Percentiles rank a stretch among this genome's conserved stretches.
Evolutionary conservation across 2,329 filamentous ascomycete species (phyloP).

Genomic region (Cercospora nicotianae): DNA sequence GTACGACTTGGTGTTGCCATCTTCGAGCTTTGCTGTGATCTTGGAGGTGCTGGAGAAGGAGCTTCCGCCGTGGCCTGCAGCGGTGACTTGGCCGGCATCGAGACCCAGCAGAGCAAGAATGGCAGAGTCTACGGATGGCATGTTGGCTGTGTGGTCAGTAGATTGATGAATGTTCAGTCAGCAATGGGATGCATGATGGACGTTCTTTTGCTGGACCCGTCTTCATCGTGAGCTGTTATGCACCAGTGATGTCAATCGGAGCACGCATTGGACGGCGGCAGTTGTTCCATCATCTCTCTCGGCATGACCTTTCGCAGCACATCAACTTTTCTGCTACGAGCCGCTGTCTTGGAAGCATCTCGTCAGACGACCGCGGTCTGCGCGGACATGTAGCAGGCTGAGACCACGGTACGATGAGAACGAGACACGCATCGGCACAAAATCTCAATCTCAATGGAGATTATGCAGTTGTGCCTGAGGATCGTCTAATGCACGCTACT

Average conservation of each 20-base stretch:
- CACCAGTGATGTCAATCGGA: slow-evolving; percentile 14
- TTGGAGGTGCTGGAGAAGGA: slow-evolving; percentile 64
- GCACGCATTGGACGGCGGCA: not conserved
- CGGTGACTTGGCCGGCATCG: slow-evolving; percentile 54
- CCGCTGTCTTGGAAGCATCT: not conserved
- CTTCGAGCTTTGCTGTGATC: slow-evolving; percentile 47
- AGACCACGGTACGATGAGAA: not conserved
- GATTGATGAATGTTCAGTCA: not conserved
- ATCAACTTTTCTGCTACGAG: not conserved
- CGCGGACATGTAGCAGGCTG: not conserved
- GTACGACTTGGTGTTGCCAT: slow-evolving; percentile 57
- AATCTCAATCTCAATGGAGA: not conserved
- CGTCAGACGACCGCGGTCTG: not conserved
- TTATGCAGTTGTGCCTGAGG: not conserved
- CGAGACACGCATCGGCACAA: not conserved
- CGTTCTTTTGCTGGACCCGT: not conserved
- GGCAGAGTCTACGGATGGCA: slow-evolving; percentile 57
- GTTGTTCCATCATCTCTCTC: not conserved
- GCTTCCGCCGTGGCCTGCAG: slow-evolving; percentile 67
- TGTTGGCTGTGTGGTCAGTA: not conserved
- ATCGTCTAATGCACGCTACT: not conserved
- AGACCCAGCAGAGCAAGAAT: slow-evolving; percentile 62
- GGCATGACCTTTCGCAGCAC: not conserved
- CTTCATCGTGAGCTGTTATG: not conserved
- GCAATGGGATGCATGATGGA: not conserved